phyloP scores from a whole-genome alignment of 805 yeast species.

The Brettanomyces anomalus region DNA sequence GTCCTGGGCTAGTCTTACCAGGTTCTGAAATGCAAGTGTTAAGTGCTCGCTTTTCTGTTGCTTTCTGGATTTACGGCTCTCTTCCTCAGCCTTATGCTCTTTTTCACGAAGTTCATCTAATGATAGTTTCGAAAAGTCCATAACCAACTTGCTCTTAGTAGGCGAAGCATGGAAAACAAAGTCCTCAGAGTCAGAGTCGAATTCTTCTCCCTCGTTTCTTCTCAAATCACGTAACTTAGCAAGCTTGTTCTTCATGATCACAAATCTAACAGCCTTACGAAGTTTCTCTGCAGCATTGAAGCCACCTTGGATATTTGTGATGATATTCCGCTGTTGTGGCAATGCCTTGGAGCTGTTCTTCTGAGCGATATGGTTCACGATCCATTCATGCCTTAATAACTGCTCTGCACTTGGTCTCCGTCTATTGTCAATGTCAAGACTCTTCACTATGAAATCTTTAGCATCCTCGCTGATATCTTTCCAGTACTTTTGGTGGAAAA shows the following conservation, averaged over 20 bases:
- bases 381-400: slow-evolving; percentile 70
- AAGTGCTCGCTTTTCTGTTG: slow-evolving; percentile 18
- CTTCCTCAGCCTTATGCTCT: background rate
- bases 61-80: background rate
- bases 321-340: slow-evolving; percentile 42
- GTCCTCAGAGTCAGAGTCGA: slow-evolving; percentile 25
- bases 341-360: slow-evolving; percentile 6
- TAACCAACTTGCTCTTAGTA: slow-evolving; percentile 34
- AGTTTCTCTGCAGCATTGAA: slow-evolving; percentile 80
- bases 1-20: slow-evolving; percentile 24
- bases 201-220: slow-evolving; percentile 38
- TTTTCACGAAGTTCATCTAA: background rate
- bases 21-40: slow-evolving; percentile 23
- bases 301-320: slow-evolving; percentile 72
- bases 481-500: slow-evolving; percentile 87
- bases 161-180: slow-evolving; percentile 26
- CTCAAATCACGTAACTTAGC: slow-evolving; percentile 57
- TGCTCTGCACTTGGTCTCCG: slow-evolving; percentile 61
- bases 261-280: slow-evolving; percentile 78
- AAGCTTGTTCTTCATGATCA: slow-evolving; percentile 72
- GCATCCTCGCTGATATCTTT: slow-evolving; percentile 71
- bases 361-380: slow-evolving; percentile 33
- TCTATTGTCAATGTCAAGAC: slow-evolving; percentile 59
- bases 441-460: slow-evolving; percentile 61
- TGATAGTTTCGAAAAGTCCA: slow-evolving; percentile 13